Evolutionary conservation across 129 eudicot genomes (phyloP).

Genomic region (Saussurea involucrata): DNA sequence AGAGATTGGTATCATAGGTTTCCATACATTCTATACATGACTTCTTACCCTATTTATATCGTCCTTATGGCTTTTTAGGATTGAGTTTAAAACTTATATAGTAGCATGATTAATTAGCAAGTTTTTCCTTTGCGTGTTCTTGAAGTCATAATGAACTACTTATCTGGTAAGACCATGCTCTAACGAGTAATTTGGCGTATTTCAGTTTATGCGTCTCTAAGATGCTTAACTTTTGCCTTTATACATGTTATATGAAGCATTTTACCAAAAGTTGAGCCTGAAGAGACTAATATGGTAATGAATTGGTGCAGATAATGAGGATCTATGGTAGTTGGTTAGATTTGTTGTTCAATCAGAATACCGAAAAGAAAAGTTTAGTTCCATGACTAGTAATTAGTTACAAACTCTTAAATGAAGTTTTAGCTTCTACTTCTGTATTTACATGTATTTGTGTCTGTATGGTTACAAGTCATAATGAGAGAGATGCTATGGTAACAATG

Average conservation of each 20-base stretch:
- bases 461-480: neutral
- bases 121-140: neutral
- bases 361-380: neutral
- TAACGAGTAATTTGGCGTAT: constrained; percentile 4
- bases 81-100: neutral
- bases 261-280: neutral
- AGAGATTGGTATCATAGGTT: neutral
- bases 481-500: too few species aligned
- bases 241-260: constrained; percentile 3
- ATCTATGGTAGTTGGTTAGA: neutral
- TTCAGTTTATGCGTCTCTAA: neutral
- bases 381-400: neutral
- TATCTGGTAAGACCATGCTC: neutral
- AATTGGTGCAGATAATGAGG: neutral
- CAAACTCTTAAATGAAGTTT: neutral
- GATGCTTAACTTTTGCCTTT: neutral
- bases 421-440: neutral
- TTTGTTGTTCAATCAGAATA: neutral
- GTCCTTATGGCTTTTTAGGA: neutral
- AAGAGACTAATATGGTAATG: neutral
- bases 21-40: neutral
- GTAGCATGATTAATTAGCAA: neutral
- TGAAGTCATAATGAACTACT: neutral
- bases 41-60: neutral
- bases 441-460: neutral